Conservation (phyloP, 202 grass and related monocot species). For the Panicum hallii region DNA sequence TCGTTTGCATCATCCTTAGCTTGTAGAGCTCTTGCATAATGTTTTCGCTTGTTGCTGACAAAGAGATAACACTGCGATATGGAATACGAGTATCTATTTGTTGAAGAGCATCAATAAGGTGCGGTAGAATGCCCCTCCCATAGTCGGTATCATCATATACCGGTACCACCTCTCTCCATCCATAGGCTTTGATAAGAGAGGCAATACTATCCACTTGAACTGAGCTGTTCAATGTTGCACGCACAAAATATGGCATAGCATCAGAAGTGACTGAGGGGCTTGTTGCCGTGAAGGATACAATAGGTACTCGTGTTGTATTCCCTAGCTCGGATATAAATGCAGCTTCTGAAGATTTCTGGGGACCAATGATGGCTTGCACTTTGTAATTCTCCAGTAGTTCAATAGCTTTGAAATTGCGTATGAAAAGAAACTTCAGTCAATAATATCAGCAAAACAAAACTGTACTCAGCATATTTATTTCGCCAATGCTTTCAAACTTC, state of each 20-base stretch:
- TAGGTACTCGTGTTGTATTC: slow-evolving; percentile 45
- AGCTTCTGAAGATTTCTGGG: slow-evolving; percentile 59
- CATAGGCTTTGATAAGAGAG: slow-evolving; percentile 47
- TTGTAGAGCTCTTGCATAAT: slow-evolving; percentile 57
- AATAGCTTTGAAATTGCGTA: slow-evolving; percentile 35
- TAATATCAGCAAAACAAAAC: too few relatives aligned
- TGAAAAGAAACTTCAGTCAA: not conserved
- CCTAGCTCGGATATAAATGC: slow-evolving; percentile 40
- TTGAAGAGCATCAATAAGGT: slow-evolving; percentile 51
- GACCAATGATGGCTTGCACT: slow-evolving; percentile 53
- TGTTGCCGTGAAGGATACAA: slow-evolving; percentile 52
- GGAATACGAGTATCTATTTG: slow-evolving; percentile 20
- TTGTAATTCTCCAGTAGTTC: slow-evolving; percentile 46
- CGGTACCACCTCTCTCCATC: slow-evolving; percentile 52
- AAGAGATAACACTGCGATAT: slow-evolving; percentile 36
- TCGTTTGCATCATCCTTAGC: slow-evolving; percentile 60
- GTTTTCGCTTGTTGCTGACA: slow-evolving; percentile 43
- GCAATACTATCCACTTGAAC: slow-evolving; percentile 55
- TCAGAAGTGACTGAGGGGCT: too few relatives aligned
- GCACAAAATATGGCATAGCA: slow-evolving; percentile 48
- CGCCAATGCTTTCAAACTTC: too few relatives aligned
- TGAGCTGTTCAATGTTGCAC: slow-evolving; percentile 47
- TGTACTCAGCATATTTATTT: too few relatives aligned
- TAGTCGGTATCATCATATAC: slow-evolving; percentile 50
- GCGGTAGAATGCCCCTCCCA: slow-evolving; percentile 47